Conservation (phyloP, 2,329 filamentous ascomycete species). For the Ophiostoma ips region DNA sequence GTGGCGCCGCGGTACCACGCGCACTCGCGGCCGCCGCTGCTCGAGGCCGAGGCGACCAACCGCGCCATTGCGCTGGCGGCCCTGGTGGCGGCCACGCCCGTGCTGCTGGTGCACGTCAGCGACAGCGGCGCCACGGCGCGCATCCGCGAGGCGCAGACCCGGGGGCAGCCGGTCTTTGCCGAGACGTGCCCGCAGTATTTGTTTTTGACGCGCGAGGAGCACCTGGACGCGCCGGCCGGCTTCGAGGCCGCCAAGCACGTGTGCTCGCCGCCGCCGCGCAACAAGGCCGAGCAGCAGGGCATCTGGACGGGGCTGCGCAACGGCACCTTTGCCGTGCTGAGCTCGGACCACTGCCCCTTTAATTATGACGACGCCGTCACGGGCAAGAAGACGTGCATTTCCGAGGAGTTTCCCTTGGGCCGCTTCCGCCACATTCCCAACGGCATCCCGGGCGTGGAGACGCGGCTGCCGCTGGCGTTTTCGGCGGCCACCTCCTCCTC, state of each 20-base stretch:
- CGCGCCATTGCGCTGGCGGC: constrained; percentile 35
- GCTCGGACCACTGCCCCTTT: constrained; percentile 35
- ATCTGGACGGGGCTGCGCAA: constrained; percentile 38
- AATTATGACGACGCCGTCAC: constrained; percentile 30
- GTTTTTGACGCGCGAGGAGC: constrained; percentile 33
- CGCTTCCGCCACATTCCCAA: constrained; percentile 45
- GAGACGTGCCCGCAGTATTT: constrained; percentile 47
- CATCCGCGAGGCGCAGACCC: constrained; percentile 35
- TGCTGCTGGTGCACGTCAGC: constrained; percentile 39
- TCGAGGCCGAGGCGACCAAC: constrained; percentile 35
- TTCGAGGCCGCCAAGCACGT: constrained; percentile 41
- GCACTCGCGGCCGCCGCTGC: constrained; percentile 29
- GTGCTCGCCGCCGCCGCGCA: constrained; percentile 37
- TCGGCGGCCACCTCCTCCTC: background rate
- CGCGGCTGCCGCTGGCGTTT: constrained; percentile 34
- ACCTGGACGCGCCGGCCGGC: constrained; percentile 17
- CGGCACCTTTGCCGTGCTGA: constrained; percentile 40
- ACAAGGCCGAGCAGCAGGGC: constrained; percentile 31
- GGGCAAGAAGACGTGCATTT: constrained; percentile 17
- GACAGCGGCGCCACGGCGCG: constrained; percentile 32
- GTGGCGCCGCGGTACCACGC: constrained; percentile 31
- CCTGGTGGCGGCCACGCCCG: constrained; percentile 32
- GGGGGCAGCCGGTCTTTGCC: constrained; percentile 36
- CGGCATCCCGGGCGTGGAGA: constrained; percentile 44
- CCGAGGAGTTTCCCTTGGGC: constrained; percentile 16